A percentile compares a stretch with the other conserved stretches of the same genome.
Conservation (phyloP, 495 filamentous ascomycete genomes). For the Lophium mytilinum region DNA sequence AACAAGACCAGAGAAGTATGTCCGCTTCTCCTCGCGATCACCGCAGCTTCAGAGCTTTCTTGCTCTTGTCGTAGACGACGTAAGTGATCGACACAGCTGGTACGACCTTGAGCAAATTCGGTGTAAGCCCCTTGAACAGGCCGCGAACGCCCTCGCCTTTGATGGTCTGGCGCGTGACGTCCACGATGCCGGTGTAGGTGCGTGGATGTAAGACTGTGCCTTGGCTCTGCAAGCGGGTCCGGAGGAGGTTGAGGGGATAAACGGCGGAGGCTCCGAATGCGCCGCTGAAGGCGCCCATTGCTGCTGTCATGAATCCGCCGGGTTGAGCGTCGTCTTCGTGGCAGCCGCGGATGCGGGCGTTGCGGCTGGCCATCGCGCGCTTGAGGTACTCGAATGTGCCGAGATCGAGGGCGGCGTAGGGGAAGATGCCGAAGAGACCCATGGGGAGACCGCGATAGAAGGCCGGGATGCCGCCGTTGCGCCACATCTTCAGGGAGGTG, state of each 20-base stretch:
- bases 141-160: slow-evolving; percentile 76
- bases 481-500: slow-evolving; percentile 79
- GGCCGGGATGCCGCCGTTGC: slow-evolving; percentile 58
- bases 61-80: slow-evolving; percentile 94
- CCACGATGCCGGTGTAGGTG: slow-evolving; percentile 80
- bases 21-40: slow-evolving; percentile 30
- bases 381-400: slow-evolving; percentile 93
- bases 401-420: slow-evolving; percentile 94
- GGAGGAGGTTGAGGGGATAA: slow-evolving; percentile 90
- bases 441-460: slow-evolving; percentile 91
- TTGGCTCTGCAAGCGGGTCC: slow-evolving; percentile 90
- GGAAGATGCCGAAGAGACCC: slow-evolving; percentile 92
- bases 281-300: slow-evolving; percentile 81
- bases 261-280: slow-evolving; percentile 90
- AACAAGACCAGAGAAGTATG: too few species aligned
- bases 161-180: slow-evolving; percentile 76
- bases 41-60: slow-evolving; percentile 63
- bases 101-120: slow-evolving; percentile 93
- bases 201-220: slow-evolving; percentile 85
- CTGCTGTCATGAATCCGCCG: slow-evolving; percentile 68
- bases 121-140: slow-evolving; percentile 89
- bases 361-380: slow-evolving; percentile 55
- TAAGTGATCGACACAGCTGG: slow-evolving; percentile 94
- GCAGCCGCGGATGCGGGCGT: slow-evolving; percentile 59
- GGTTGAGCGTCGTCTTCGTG: slow-evolving; percentile 76